Conservation (phyloP, 495 filamentous ascomycete species). For the Penicillium herquei region DNA sequence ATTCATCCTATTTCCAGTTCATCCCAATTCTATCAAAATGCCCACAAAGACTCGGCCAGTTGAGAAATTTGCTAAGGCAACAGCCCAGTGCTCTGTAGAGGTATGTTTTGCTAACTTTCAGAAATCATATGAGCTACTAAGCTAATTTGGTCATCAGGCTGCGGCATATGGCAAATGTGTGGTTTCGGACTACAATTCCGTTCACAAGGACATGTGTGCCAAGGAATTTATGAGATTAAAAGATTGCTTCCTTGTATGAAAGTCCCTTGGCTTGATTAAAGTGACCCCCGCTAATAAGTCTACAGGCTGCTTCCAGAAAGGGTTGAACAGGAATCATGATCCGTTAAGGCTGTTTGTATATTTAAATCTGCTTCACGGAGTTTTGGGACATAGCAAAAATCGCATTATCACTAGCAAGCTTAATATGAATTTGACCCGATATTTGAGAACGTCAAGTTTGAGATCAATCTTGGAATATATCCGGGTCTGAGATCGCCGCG, state of each 20-base stretch:
- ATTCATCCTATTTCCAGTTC: not conserved
- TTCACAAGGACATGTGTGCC: conserved; percentile 87
- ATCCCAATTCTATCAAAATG: conserved; percentile 24
- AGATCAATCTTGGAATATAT: too few species aligned
- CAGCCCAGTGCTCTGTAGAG: conserved; percentile 79
- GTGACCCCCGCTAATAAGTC: not conserved
- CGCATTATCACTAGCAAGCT: too few species aligned
- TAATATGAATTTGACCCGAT: too few species aligned
- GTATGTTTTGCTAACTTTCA: conserved; percentile 40
- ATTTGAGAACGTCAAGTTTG: too few species aligned
- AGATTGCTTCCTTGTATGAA: conserved; percentile 79
- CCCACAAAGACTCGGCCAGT: conserved; percentile 62
- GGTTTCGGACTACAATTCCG: conserved; percentile 82
- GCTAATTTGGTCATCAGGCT: conserved; percentile 49
- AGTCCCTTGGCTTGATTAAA: not conserved
- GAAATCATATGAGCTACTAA: not conserved
- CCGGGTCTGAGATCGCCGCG: too few species aligned
- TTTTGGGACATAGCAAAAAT: too few species aligned
- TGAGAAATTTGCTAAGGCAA: conserved; percentile 81
- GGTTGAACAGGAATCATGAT: conserved; percentile 13
- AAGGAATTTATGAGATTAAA: conserved; percentile 84
- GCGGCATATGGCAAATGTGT: conserved; percentile 91
- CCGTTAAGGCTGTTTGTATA: too few species aligned
- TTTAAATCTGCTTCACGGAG: too few species aligned
- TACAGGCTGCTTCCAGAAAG: conserved; percentile 43